Conservation (phyloP, 1,284 basidiomycete species). For the Hemileia vastatrix region DNA sequence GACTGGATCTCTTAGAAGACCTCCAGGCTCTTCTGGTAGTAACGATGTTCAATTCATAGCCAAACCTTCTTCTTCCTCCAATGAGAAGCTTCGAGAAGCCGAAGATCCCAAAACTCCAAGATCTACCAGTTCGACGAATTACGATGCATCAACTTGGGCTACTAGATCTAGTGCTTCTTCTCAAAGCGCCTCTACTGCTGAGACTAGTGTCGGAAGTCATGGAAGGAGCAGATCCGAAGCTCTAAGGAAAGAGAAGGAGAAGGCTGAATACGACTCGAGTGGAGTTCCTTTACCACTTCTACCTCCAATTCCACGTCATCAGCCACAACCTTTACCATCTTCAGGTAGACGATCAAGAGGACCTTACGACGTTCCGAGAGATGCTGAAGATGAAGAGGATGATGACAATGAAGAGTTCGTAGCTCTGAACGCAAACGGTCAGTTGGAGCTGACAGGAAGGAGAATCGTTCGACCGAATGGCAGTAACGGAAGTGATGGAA, state of each 20-base stretch:
- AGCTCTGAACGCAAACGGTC: not conserved
- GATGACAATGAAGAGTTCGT: not conserved
- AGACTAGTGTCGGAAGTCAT: not conserved
- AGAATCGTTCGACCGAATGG: not conserved
- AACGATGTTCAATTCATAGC: not conserved
- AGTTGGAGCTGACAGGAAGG: not conserved
- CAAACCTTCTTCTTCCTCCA: not conserved
- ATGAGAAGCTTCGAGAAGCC: not conserved
- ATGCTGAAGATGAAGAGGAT: not conserved
- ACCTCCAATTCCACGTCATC: not conserved
- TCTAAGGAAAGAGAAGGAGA: not conserved
- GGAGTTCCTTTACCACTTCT: not conserved
- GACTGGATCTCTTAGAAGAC: not conserved
- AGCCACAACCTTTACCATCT: not conserved
- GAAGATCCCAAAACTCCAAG: not conserved
- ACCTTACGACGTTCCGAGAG: not conserved
- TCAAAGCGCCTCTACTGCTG: not conserved
- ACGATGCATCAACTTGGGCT: not conserved
- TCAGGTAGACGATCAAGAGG: not conserved
- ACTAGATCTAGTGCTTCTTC: not conserved
- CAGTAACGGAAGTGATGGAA: not conserved
- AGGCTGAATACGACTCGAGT: not conserved
- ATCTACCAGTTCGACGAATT: not conserved
- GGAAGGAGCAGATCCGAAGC: not conserved
- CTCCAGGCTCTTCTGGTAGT: not conserved